Base-by-base conservation (phyloP, 768 basidiomycete species). In the Amanita inopinata region DNA sequence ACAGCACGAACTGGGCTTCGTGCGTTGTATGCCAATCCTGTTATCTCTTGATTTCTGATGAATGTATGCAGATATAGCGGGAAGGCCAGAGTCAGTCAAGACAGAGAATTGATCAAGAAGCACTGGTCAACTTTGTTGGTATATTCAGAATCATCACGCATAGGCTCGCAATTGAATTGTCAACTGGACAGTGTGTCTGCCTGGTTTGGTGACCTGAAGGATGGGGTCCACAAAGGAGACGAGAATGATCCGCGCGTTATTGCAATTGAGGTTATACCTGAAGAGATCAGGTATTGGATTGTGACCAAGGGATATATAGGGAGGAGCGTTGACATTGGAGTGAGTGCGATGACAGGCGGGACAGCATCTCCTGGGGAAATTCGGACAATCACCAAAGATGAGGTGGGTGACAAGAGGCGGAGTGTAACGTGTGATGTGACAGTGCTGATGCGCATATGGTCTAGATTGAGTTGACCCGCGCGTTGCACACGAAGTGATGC, bases 201-300 rank as follows among this genome's bases (percentile, higher is more conserved):
- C 0, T 96, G 88, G 71, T 93, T 93, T 52, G 88, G 86, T 27
- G 83, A 94, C 55, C 66, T 92, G 42, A 80, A 80, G 23, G 90
- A 94, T 49, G 86, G 85, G 12, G 63, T 83, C 4, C 90, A 92
- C 59, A 81, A 77, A 52, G 91, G 90, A n/a, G 76, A 82, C 51
- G 70, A 70, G 22, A 64, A 70, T 35, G 92, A 94, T 49, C 87
- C 90, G 0, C 76, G 91, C 18, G 71, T 96, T 3, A 71, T 79
- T 5, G 58, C 86, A 25, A 86, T 94, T 49, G 76, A 88, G 57
- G 74, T 96, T 41, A 60, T 81, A 40, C 87, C 89, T 0, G 70
- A 78, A 25, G 82, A 86, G 64, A 83, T 96, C 49, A 73, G 80
- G 41, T 93, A 89, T 55, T 94, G 81, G 79, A 62, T 80, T 43